A percentile compares a stretch with the other conserved stretches of the same genome.
These are phyloP conservation scores for Cytospora piceae DNA, from an alignment of 2,329 filamentous ascomycete genomes.

Conservation along the genomic window DNA sequence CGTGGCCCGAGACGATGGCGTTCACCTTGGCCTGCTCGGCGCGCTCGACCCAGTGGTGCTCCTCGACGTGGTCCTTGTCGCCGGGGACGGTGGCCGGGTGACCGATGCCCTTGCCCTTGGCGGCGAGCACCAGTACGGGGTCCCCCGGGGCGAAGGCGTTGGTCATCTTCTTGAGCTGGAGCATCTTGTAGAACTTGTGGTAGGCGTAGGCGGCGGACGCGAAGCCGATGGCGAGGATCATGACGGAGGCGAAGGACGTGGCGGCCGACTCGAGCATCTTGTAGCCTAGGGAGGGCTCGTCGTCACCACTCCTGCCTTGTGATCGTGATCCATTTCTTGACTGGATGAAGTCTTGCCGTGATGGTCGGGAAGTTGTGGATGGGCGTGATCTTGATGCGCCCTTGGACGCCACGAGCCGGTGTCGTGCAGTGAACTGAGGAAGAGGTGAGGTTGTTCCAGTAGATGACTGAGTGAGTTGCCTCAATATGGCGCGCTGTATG, in stretches of 20 bases:
- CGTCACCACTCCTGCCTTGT: background rate
- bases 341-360: slow-evolving; percentile 18
- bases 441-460: background rate
- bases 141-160: slow-evolving; percentile 92
- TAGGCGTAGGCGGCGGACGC: slow-evolving; percentile 74
- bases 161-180: slow-evolving; percentile 91
- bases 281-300: slow-evolving; percentile 47
- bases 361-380: background rate
- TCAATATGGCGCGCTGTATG: background rate
- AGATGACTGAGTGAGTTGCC: background rate
- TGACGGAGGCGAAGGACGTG: slow-evolving; percentile 75
- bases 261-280: slow-evolving; percentile 77
- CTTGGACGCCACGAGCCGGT: background rate
- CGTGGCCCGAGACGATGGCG: slow-evolving; percentile 74
- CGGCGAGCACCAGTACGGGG: slow-evolving; percentile 81
- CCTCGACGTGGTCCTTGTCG: slow-evolving; percentile 31
- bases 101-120: slow-evolving; percentile 58
- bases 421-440: background rate
- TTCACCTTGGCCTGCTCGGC: slow-evolving; percentile 83
- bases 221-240: slow-evolving; percentile 70
- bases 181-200: slow-evolving; percentile 83
- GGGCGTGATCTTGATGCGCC: background rate
- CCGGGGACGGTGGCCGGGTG: background rate
- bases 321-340: background rate
- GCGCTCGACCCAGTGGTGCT: slow-evolving; percentile 78